Base-by-base conservation (phyloP, 257 asterid species). In the Ophiorrhiza pumila region DNA sequence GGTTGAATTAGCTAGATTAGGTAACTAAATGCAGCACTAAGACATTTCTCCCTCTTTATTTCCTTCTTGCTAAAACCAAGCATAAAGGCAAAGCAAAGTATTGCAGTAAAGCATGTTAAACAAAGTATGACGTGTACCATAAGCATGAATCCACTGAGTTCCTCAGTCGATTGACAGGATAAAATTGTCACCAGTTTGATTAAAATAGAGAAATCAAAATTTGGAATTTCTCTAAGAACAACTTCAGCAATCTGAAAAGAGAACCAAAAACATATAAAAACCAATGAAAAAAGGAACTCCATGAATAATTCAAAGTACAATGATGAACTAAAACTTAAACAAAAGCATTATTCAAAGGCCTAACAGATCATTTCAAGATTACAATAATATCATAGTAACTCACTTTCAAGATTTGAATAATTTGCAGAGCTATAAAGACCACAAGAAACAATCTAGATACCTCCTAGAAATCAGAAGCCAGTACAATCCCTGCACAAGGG, bases 241-340 rank as follows among this genome's bases (percentile, higher is more conserved):
- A 82, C 90, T 67, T 90, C 98, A 83, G 96, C 86, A 80, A 90
- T 91, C 98, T 92, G 84, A 77, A 79, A 84, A 63, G 74, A 50
- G 69, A 55, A 76, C 55, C 53, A 23, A 55, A 76, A 59, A 73
- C 84, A 68, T 64, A 55, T 56, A 29, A 78, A 70, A 69, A 22
- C 18, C 32, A 31, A 14, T 23, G 8, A 7, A 65, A 35, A 27
- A n/a, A 37, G 42, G 13, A 52, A 50, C 15, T 68, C 1, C 10
- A 29, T 34, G 34, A 55, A 25, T 25, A 55, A 55, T 55, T 23
- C 17, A 7, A 10, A n/a, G n/a, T n/a, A n/a, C n/a, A n/a, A 55
- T 55, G 29, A 55, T 55, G 15, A n/a, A 29, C 22, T 55, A n/a
- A n/a, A n/a, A n/a, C n/a, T n/a, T n/a, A n/a, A n/a, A n/a, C n/a